These are phyloP conservation scores for Aspergillus caelatus DNA, from an alignment of 2,329 filamentous ascomycete species.

Conservation along the genomic window DNA sequence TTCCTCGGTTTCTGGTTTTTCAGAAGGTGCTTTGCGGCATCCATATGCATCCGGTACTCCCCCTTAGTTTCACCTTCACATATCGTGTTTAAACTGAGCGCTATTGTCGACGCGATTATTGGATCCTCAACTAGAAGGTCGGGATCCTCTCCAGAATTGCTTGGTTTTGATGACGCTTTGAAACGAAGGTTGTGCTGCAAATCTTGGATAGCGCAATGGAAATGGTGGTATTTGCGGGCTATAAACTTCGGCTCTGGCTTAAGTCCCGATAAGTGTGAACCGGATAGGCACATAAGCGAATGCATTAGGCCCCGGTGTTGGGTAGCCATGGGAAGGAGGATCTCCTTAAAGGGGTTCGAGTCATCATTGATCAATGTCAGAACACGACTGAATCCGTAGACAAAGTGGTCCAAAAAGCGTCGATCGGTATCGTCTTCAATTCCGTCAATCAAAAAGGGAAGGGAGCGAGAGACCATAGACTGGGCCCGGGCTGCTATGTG, in stretches of 20 bases:
- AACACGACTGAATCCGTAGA: slow-evolving; percentile 75
- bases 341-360: slow-evolving; percentile 82
- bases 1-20: slow-evolving; percentile 61
- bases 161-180: slow-evolving; percentile 27
- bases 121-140: slow-evolving; percentile 56
- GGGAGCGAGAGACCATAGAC: slow-evolving; percentile 42
- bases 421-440: slow-evolving; percentile 80
- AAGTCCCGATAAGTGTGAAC: slow-evolving; percentile 67
- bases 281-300: slow-evolving; percentile 80
- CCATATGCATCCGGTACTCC: slow-evolving; percentile 78
- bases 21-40: slow-evolving; percentile 75
- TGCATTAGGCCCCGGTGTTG: slow-evolving; percentile 85
- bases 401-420: slow-evolving; percentile 81
- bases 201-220: slow-evolving; percentile 47
- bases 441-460: slow-evolving; percentile 71
- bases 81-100: slow-evolving; percentile 64
- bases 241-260: slow-evolving; percentile 55
- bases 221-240: slow-evolving; percentile 59
- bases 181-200: slow-evolving; percentile 41
- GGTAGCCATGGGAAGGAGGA: slow-evolving; percentile 79
- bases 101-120: slow-evolving; percentile 63
- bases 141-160: slow-evolving; percentile 30
- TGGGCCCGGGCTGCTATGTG: slow-evolving; percentile 34
- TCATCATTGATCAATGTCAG: slow-evolving; percentile 80
- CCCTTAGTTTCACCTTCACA: slow-evolving; percentile 64